Evolutionary conservation across 257 asterid genomes (phyloP).

Genomic region (Rubia yunnanensis): DNA sequence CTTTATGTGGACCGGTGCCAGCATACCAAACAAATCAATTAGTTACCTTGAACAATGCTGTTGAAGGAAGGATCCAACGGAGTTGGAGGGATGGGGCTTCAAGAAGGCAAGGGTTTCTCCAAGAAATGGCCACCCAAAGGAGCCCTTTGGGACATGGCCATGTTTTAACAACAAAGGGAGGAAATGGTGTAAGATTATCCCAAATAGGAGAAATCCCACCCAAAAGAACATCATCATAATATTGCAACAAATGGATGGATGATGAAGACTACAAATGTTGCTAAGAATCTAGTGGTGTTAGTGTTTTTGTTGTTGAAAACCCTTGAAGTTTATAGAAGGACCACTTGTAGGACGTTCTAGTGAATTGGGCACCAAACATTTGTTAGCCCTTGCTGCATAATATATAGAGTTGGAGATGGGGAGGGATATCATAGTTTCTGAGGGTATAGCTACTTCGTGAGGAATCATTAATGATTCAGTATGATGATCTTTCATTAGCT

Average conservation of each 20-base stretch:
- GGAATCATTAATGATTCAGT: neutral
- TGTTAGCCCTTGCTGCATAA: conserved; percentile 11
- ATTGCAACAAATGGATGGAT: conserved; percentile 8
- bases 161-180: conserved; percentile 43
- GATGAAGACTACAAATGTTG: conserved; percentile 6
- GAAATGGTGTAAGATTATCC: conserved; percentile 44
- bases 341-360: neutral
- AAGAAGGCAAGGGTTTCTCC: conserved; percentile 67
- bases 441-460: neutral
- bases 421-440: neutral
- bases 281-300: neutral
- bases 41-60: conserved; percentile 55
- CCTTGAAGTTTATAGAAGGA: neutral
- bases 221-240: conserved; percentile 13
- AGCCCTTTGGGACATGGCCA: conserved; percentile 41
- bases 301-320: neutral
- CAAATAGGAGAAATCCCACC: conserved; percentile 25
- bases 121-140: conserved; percentile 66
- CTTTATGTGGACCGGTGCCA: neutral
- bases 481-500: neutral
- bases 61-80: conserved; percentile 51
- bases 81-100: conserved; percentile 64
- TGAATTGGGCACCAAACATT: conserved; percentile 22
- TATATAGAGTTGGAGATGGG: conserved; percentile 20
- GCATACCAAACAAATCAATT: too few relatives aligned